These are phyloP conservation scores for Cutaneotrichosporon dermatis DNA, from an alignment of 1,284 basidiomycete species.

Conservation along the genomic window DNA sequence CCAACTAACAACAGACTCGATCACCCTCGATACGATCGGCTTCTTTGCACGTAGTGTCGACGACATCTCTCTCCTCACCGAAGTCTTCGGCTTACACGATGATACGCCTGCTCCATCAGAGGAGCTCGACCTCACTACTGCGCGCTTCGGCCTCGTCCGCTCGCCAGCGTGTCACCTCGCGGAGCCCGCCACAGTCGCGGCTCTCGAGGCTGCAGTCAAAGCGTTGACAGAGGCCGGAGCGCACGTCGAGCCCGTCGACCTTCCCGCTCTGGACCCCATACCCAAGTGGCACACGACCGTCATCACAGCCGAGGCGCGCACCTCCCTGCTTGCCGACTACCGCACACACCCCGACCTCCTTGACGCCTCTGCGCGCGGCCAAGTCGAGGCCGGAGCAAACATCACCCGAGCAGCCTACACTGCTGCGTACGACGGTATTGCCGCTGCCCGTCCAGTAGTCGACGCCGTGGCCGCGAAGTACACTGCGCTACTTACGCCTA, in stretches of 20 bases:
- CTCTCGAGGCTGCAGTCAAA: constrained; percentile 22
- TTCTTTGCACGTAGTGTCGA: constrained; percentile 32
- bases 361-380: constrained; percentile 21
- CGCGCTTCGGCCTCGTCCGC: constrained; percentile 31
- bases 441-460: constrained; percentile 23
- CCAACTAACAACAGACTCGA: constrained; percentile 19
- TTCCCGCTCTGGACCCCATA: constrained; percentile 21
- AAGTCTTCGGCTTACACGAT: constrained; percentile 30
- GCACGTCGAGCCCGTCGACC: constrained; percentile 26
- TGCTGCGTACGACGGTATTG: constrained; percentile 29
- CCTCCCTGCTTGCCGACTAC: constrained; percentile 23
- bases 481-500: constrained; percentile 29
- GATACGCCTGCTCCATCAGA: constrained; percentile 11
- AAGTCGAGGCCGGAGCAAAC: constrained; percentile 19
- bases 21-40: constrained; percentile 38
- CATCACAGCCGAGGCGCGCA: constrained; percentile 24
- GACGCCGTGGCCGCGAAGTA: constrained; percentile 26
- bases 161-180: constrained; percentile 28
- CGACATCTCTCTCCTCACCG: constrained; percentile 31
- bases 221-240: constrained; percentile 23
- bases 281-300: constrained; percentile 26
- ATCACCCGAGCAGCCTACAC: constrained; percentile 18
- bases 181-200: constrained; percentile 8
- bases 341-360: constrained; percentile 4
- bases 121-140: constrained; percentile 9